phyloP scores from a whole-genome alignment of 2,329 filamentous ascomycete genomes.

The Knufia fluminis region DNA sequence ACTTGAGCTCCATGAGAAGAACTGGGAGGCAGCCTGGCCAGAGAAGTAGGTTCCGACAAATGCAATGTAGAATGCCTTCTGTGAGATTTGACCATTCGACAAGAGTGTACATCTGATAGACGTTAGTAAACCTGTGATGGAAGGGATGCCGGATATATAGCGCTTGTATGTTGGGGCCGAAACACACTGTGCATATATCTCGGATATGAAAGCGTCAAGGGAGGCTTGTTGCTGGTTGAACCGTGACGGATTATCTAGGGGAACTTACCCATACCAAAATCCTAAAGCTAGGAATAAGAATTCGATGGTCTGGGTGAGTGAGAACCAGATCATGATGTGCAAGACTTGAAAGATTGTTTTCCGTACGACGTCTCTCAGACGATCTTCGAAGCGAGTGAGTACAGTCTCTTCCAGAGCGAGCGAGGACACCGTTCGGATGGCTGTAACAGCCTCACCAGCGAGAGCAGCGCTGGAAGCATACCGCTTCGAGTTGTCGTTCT shows the following conservation, averaged over 20 bases:
- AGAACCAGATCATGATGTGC: slow-evolving; percentile 26
- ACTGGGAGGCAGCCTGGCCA: slow-evolving; percentile 25
- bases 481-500: slow-evolving; percentile 34
- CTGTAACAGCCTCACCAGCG: slow-evolving; percentile 11
- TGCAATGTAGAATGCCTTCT: slow-evolving; percentile 35
- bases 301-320: slow-evolving; percentile 27
- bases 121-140: too few relatives aligned
- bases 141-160: too few relatives aligned
- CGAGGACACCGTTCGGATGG: slow-evolving; percentile 10
- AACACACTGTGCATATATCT: too few relatives aligned
- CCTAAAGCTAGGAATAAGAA: slow-evolving; percentile 25
- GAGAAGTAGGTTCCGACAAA: slow-evolving; percentile 36
- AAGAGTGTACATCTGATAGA: slow-evolving; percentile 57
- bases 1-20: slow-evolving; percentile 31
- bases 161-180: too few relatives aligned
- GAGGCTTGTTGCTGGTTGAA: too few relatives aligned
- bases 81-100: slow-evolving; percentile 36
- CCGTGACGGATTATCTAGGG: too few relatives aligned
- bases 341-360: slow-evolving; percentile 22
- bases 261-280: slow-evolving; percentile 57
- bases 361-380: slow-evolving; percentile 21
- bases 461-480: slow-evolving; percentile 35
- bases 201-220: too few relatives aligned
- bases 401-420: slow-evolving; percentile 7
- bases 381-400: slow-evolving; percentile 8